A percentile compares a stretch with the other conserved stretches of the same genome.
Conservation (phyloP, 345 rosid genomes). For the Odontarrhena argentea region DNA sequence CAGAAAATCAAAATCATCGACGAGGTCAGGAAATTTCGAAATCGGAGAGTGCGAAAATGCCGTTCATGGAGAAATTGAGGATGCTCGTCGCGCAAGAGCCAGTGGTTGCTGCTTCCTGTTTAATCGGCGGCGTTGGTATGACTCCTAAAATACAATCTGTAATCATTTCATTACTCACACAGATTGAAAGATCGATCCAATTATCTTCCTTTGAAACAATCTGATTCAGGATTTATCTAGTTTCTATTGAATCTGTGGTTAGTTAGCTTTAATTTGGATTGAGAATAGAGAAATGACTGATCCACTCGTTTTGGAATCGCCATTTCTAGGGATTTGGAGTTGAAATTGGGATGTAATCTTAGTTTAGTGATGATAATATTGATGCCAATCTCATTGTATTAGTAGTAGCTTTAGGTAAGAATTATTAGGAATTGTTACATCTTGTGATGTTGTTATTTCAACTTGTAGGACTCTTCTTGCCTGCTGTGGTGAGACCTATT, state of each 20-base stretch:
- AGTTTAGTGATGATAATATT: background rate
- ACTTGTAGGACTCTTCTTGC: constrained; percentile 79
- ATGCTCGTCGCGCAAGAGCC: constrained; percentile 92
- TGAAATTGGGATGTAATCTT: background rate
- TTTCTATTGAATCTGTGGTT: constrained; percentile 17
- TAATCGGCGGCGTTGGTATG: constrained; percentile 80
- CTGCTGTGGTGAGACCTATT: constrained; percentile 94
- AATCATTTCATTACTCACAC: background rate
- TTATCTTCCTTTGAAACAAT: background rate
- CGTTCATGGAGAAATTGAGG: constrained; percentile 81
- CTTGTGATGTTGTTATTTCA: background rate
- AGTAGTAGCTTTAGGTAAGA: background rate
- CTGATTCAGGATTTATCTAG: background rate
- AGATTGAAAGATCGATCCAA: constrained; percentile 13
- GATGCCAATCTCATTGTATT: background rate
- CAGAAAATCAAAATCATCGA: constrained; percentile 10
- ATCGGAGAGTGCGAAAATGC: constrained; percentile 46
- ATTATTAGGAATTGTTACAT: background rate
- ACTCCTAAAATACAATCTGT: constrained; percentile 23
- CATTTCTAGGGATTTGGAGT: constrained; percentile 12
- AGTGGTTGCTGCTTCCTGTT: constrained; percentile 84
- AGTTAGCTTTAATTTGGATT: background rate
- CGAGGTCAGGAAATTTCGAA: background rate
- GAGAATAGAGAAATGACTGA: constrained; percentile 12
- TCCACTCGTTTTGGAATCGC: background rate